Evolutionary conservation across 768 basidiomycete species (phyloP).

Genomic region (Amanita fuliginea): DNA sequence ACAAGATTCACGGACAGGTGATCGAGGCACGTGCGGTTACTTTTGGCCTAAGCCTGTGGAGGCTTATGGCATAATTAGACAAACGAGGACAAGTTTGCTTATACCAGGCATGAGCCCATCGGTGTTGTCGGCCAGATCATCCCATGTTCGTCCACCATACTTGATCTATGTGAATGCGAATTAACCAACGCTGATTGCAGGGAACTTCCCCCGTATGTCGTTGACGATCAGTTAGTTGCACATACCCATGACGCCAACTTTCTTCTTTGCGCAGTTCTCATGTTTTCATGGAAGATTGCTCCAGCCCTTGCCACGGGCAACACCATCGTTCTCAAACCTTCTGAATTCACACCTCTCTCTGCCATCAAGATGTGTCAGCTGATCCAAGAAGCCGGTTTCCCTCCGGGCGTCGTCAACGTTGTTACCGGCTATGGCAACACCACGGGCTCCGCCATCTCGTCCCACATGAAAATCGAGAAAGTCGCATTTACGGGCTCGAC

Average conservation of each 20-base stretch:
- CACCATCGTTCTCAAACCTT: conserved; percentile 67
- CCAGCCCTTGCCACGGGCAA: conserved; percentile 78
- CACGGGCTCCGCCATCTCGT: conserved; percentile 57
- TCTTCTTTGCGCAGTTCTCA: conserved; percentile 24
- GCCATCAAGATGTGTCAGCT: conserved; percentile 49
- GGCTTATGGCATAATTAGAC: not conserved
- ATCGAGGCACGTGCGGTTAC: conserved; percentile 36
- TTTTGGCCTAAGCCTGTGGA: no score
- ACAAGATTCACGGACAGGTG: conserved; percentile 70
- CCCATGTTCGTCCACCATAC: conserved; percentile 27
- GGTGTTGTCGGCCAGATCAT: conserved; percentile 46
- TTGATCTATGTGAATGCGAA: not conserved
- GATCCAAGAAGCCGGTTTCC: conserved; percentile 64
- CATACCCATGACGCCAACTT: conserved; percentile 10
- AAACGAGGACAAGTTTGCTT: conserved; percentile 14
- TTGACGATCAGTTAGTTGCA: not conserved
- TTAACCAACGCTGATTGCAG: conserved; percentile 27
- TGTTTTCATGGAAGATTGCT: conserved; percentile 73
- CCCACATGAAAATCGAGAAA: conserved; percentile 65
- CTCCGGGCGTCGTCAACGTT: conserved; percentile 70
- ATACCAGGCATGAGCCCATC: conserved; percentile 53
- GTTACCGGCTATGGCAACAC: conserved; percentile 62
- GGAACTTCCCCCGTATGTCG: conserved; percentile 50
- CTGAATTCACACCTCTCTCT: conserved; percentile 67
- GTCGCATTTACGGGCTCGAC: conserved; percentile 86